phyloP scores from a whole-genome alignment of 2,329 filamentous ascomycete genomes.

The Ophiostoma montium region DNA sequence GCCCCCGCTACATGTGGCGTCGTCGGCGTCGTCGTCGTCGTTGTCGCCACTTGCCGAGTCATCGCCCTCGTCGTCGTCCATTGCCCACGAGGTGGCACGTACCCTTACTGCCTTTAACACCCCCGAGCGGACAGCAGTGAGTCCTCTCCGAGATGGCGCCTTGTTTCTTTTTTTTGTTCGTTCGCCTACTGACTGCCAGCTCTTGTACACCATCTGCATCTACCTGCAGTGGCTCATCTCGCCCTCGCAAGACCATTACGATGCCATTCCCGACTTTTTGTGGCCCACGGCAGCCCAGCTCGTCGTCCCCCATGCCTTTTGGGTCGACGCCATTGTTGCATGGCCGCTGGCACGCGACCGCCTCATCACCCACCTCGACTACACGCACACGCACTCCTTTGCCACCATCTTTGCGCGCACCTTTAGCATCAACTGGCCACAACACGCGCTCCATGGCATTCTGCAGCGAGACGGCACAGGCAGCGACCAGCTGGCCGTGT shows the following conservation, averaged over 20 bases:
- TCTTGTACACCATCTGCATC: conserved; percentile 8
- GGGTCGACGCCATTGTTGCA: conserved; percentile 7
- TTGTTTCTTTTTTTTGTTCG: no score
- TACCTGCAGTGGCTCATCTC: conserved; percentile 8
- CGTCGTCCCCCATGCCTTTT: conserved; percentile 8
- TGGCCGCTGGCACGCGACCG: conserved; percentile 7
- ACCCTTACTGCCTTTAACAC: conserved; percentile 1
- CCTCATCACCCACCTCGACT: conserved; percentile 6
- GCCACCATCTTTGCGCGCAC: background rate
- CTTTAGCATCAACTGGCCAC: conserved; percentile 8
- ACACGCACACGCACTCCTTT: conserved; percentile 3
- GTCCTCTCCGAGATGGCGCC: background rate
- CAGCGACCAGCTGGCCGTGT: conserved; percentile 2
- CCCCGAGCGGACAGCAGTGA: conserved; percentile 6
- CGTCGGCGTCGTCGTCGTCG: background rate
- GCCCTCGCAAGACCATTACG: conserved; percentile 7
- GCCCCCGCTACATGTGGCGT: background rate
- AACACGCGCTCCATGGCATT: conserved; percentile 1
- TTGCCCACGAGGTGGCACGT: conserved; percentile 4
- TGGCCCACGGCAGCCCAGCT: conserved; percentile 7
- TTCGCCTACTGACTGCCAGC: background rate
- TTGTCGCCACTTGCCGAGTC: background rate
- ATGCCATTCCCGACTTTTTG: conserved; percentile 8
- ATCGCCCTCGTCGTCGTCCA: background rate
- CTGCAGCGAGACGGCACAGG: conserved; percentile 3